These are phyloP conservation scores for Phytophthora aleatoria DNA, from an alignment of 352 stramenopile species.

Conservation along the genomic window DNA sequence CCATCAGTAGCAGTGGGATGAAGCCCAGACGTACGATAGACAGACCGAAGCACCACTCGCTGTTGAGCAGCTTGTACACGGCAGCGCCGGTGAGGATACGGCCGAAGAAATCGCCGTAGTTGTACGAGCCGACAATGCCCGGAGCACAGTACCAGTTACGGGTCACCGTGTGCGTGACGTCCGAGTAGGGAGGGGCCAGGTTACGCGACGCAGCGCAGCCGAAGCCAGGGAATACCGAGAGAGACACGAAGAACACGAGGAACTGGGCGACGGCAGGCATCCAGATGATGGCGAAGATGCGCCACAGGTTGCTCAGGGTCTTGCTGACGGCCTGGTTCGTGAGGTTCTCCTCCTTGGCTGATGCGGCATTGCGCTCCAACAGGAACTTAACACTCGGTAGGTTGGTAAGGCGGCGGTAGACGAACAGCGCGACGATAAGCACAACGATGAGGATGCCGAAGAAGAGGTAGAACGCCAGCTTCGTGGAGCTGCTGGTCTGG, in stretches of 20 bases:
- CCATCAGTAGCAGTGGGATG: conserved; percentile 64
- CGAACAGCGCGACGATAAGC: conserved; percentile 43
- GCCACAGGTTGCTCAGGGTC: conserved; percentile 45
- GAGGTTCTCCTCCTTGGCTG: conserved; percentile 34
- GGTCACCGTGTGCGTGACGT: conserved; percentile 23
- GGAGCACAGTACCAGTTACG: conserved; percentile 54
- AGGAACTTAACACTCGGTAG: conserved; percentile 58
- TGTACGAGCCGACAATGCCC: conserved; percentile 62
- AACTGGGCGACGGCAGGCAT: conserved; percentile 54
- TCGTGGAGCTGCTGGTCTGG: conserved; percentile 39
- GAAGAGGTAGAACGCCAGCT: conserved; percentile 66
- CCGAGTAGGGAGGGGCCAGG: conserved; percentile 34
- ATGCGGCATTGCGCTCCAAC: conserved; percentile 48
- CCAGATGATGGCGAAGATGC: conserved; percentile 58
- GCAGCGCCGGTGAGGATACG: conserved; percentile 50
- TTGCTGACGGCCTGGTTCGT: conserved; percentile 32
- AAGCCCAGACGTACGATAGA: conserved; percentile 56
- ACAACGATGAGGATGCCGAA: conserved; percentile 61
- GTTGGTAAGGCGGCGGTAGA: conserved; percentile 46
- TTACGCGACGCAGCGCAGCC: conserved; percentile 48
- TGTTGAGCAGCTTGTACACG: conserved; percentile 63
- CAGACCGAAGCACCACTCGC: conserved; percentile 45
- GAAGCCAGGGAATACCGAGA: conserved; percentile 58
- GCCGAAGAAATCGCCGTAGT: conserved; percentile 69
- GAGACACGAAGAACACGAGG: conserved; percentile 65